Evolutionary conservation across 2,329 filamentous ascomycete genomes (phyloP), one percentile per base, ranked within the genome.

Genomic region (Plectosphaerella plurivora): DNA sequence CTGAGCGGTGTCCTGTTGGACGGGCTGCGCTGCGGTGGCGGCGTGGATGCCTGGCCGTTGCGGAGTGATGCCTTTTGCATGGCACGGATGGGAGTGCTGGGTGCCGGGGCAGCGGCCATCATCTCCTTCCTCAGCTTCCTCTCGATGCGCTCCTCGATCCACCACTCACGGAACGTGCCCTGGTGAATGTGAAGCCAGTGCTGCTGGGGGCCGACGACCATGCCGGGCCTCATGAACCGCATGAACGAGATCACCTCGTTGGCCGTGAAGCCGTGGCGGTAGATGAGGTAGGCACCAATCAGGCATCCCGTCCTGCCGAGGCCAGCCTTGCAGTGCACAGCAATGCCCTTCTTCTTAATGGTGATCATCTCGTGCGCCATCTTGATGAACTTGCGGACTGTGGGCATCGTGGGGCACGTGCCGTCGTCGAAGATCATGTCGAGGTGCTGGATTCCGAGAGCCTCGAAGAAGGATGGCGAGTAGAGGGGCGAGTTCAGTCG

Each of bases 341-440:
- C 94, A 59, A 99, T 97, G 45, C 87, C 89, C 79, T 91, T 92
- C 72, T 92, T 91, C 73, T 88, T 89, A 49, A 92, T 80, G 1
- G 87, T 92, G 65, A 99, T 99, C 72, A 88, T 96, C 66, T 96
- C 89, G 65, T 97, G 94, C 1, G 94, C 92, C 54, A 99, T 79
- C 60, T 90, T 90, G 69, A 99, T 93, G 68, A 99, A 99, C 67
- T 92, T 92, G 60, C 90, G 86, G 25, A 99, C 94, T n/a, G 92
- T 86, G 16, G 83, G 83, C 50, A 99, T 76, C 2, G 91, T 86
- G 20, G 94, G 94, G 68, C 94, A 99, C 4, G 94, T 99, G 58
- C 94, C 94, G 63, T 99, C 94, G 64, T 97, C 94, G 65, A 99
- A 99, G 64, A 99, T 97, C 94, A 99, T 99, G 73, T 99, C 94